Evolutionary conservation across 2,329 filamentous ascomycete genomes (phyloP).

Genomic region (Fusarium chuoi): DNA sequence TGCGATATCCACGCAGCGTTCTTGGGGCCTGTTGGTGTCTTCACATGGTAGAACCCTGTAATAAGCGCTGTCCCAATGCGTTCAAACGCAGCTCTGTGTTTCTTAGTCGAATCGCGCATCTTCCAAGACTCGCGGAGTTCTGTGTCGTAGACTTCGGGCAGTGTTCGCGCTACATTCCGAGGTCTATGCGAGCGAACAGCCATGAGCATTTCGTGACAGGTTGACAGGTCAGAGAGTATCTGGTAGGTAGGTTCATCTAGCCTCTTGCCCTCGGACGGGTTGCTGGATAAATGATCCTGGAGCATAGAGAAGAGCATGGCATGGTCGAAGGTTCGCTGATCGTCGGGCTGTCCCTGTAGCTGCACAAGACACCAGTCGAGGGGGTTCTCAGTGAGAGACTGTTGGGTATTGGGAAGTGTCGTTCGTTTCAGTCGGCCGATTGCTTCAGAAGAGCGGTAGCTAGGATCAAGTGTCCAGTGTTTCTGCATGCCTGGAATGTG

Average conservation of each 20-base stretch:
- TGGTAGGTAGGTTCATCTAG: not conserved
- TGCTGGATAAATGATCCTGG: accelerated
- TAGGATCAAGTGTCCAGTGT: not conserved
- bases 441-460: not conserved
- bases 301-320: not conserved
- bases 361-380: not conserved
- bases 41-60: not conserved
- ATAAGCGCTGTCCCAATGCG: too few species aligned
- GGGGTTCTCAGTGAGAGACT: not conserved
- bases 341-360: not conserved
- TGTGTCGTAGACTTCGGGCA: too few species aligned
- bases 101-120: too few species aligned
- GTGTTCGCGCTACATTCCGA: too few species aligned
- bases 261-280: accelerated
- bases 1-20: not conserved
- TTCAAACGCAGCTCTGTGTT: too few species aligned
- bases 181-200: not conserved
- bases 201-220: accelerated
- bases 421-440: not conserved
- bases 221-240: not conserved
- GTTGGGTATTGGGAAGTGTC: too few species aligned
- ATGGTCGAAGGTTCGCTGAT: not conserved
- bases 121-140: too few species aligned
- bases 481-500: not conserved
- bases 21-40: not conserved